A percentile compares a stretch with the other conserved stretches of the same genome.
Conservation (phyloP, 1,284 basidiomycete genomes). For the Cryptococcus sp. region DNA sequence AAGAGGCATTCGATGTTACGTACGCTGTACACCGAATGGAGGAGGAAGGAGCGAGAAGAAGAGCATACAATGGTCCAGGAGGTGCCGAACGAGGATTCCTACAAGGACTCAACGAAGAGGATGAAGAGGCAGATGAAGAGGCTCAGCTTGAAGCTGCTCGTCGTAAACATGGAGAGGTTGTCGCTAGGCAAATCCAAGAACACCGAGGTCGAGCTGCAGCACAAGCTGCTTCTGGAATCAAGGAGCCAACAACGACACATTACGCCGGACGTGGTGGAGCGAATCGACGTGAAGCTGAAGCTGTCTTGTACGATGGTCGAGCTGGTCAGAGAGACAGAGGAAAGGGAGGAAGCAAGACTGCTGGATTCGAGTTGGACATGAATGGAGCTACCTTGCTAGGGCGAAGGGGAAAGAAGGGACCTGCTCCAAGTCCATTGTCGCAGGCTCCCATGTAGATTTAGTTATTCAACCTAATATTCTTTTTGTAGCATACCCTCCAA, state of each 20-base stretch:
- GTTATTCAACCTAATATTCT: too few species aligned
- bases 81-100: slow-evolving; percentile 74
- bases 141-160: slow-evolving; percentile 52
- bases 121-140: slow-evolving; percentile 63
- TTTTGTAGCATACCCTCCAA: neutral
- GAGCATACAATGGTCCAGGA: slow-evolving; percentile 70
- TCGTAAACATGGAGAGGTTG: slow-evolving; percentile 53
- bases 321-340: slow-evolving; percentile 68
- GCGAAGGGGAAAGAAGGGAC: slow-evolving; percentile 42
- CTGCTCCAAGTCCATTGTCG: slow-evolving; percentile 25
- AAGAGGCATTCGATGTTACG: slow-evolving; percentile 98
- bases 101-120: slow-evolving; percentile 85
- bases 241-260: slow-evolving; percentile 47
- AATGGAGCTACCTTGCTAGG: slow-evolving; percentile 78
- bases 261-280: slow-evolving; percentile 48
- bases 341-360: slow-evolving; percentile 37
- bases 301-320: slow-evolving; percentile 60
- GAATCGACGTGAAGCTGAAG: slow-evolving; percentile 51
- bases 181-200: slow-evolving; percentile 48
- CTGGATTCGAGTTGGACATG: slow-evolving; percentile 74
- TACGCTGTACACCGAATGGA: slow-evolving; percentile 99
- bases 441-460: slow-evolving; percentile 5
- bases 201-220: slow-evolving; percentile 42
- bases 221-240: slow-evolving; percentile 48
- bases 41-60: slow-evolving; percentile 84